Evolutionary conservation across 768 basidiomycete genomes (phyloP).

Genomic region (Termitomyces sp.): DNA sequence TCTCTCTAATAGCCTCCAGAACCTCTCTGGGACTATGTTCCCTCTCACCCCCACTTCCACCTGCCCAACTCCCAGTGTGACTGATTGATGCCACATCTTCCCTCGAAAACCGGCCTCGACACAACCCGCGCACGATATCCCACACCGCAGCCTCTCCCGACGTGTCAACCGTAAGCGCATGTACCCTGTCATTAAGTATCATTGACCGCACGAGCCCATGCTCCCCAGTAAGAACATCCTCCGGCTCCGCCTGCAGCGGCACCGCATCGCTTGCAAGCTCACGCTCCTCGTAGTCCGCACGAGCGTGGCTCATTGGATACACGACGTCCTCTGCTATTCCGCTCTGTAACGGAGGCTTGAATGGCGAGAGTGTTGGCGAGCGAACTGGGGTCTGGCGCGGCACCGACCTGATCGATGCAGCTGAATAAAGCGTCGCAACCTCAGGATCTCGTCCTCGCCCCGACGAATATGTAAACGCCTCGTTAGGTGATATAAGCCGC

Average conservation of each 20-base stretch:
- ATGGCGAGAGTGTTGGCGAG: slow-evolving; percentile 33
- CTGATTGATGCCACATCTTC: slow-evolving; percentile 66
- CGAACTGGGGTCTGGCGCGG: slow-evolving; percentile 35
- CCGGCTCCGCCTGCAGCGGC: slow-evolving; percentile 52
- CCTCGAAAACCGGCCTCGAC: slow-evolving; percentile 64
- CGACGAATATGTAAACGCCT: slow-evolving; percentile 44
- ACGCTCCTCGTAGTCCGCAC: slow-evolving; percentile 58
- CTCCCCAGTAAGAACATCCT: slow-evolving; percentile 70
- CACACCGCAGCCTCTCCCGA: slow-evolving; percentile 86
- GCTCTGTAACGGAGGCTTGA: slow-evolving; percentile 29
- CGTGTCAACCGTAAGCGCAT: slow-evolving; percentile 89
- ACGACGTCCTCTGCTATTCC: slow-evolving; percentile 36
- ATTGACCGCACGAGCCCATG: slow-evolving; percentile 80
- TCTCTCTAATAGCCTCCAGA: slow-evolving; percentile 81
- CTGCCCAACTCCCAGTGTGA: slow-evolving; percentile 41
- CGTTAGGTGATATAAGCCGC: slow-evolving; percentile 64
- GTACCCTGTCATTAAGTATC: slow-evolving; percentile 84
- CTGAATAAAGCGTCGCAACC: slow-evolving; percentile 84
- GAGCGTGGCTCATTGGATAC: slow-evolving; percentile 35
- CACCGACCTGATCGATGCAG: slow-evolving; percentile 74
- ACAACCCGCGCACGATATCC: slow-evolving; percentile 81
- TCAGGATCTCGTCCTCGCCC: slow-evolving; percentile 63
- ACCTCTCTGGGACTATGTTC: slow-evolving; percentile 77
- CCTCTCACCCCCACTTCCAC: slow-evolving; percentile 34
- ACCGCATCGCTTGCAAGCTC: slow-evolving; percentile 82